Percentiles rank a stretch among this genome's conserved stretches.
These are phyloP conservation scores for Neofusicoccum cordaticola DNA, from an alignment of 2,329 filamentous ascomycete species.

Conservation along the genomic window DNA sequence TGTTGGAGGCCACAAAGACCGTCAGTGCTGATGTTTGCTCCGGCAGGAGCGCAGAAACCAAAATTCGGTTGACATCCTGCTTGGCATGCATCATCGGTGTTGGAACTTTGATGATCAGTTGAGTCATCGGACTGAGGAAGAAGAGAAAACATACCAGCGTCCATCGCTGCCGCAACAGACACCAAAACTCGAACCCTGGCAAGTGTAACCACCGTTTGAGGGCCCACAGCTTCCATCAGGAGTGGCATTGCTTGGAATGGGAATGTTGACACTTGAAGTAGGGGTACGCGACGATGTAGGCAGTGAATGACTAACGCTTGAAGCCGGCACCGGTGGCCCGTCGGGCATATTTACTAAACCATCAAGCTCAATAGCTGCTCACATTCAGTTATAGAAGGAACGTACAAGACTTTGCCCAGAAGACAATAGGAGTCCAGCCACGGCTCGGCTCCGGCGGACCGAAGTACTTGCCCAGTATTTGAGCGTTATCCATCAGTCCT, in stretches of 20 bases:
- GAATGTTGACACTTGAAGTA: neutral
- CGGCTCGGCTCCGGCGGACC: constrained; percentile 23
- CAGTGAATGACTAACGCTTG: neutral
- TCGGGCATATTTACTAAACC: neutral
- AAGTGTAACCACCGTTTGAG: neutral
- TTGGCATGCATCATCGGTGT: neutral
- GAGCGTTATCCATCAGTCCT: constrained; percentile 24
- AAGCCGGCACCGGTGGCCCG: neutral
- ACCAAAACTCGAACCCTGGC: neutral
- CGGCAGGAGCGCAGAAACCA: neutral
- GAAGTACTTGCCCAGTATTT: constrained; percentile 29
- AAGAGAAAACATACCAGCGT: neutral
- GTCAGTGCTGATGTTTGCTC: neutral
- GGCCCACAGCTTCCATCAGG: neutral
- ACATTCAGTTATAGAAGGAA: neutral
- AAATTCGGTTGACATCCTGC: neutral
- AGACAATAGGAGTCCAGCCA: constrained; percentile 27
- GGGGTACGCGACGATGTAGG: neutral
- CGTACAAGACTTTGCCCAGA: constrained; percentile 18
- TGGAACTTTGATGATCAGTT: neutral
- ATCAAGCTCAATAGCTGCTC: neutral
- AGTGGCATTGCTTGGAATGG: neutral
- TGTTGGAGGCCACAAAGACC: neutral
- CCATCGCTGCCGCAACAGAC: neutral
- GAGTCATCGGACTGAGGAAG: too few relatives aligned